A percentile compares a stretch with the other conserved stretches of the same genome.
Evolutionary conservation across 768 basidiomycete genomes (phyloP).

Genomic region (Russula brevipes): DNA sequence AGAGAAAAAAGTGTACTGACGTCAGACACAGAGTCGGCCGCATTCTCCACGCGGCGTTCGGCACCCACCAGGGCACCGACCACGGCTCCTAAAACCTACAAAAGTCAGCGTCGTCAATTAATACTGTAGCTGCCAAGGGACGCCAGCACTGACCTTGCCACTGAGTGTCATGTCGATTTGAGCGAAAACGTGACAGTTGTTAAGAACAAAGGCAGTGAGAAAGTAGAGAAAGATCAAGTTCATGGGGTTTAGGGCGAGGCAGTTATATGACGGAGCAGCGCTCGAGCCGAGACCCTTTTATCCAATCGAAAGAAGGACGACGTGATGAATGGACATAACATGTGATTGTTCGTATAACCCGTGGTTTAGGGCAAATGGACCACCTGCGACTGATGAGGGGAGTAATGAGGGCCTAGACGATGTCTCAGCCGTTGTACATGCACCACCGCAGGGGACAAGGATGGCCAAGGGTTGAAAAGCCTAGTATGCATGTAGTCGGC

Average conservation of each 20-base stretch:
- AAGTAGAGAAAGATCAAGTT: background rate
- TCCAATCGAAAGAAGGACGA: background rate
- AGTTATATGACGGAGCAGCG: conserved; percentile 2
- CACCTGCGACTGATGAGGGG: background rate
- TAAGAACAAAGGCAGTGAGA: background rate
- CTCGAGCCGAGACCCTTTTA: background rate
- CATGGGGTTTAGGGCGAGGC: background rate
- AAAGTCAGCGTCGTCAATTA: background rate
- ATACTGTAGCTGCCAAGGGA: background rate
- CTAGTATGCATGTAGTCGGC: background rate
- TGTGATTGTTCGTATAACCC: conserved; percentile 10
- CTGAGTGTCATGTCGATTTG: conserved; percentile 1
- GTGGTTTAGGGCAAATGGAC: background rate
- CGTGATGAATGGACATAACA: background rate
- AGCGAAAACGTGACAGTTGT: background rate
- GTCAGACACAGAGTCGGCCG: background rate
- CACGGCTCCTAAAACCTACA: background rate
- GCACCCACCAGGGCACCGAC: background rate
- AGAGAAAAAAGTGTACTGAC: background rate
- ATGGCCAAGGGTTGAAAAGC: background rate
- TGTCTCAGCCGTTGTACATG: background rate
- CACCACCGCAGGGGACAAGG: too few relatives aligned
- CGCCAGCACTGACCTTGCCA: conserved; percentile 1
- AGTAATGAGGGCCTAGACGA: background rate
- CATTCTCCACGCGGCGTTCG: background rate